Evolutionary conservation across 2,329 filamentous ascomycete genomes (phyloP), one percentile per base, ranked within the genome.

Genomic region (Colletotrichum sp.): DNA sequence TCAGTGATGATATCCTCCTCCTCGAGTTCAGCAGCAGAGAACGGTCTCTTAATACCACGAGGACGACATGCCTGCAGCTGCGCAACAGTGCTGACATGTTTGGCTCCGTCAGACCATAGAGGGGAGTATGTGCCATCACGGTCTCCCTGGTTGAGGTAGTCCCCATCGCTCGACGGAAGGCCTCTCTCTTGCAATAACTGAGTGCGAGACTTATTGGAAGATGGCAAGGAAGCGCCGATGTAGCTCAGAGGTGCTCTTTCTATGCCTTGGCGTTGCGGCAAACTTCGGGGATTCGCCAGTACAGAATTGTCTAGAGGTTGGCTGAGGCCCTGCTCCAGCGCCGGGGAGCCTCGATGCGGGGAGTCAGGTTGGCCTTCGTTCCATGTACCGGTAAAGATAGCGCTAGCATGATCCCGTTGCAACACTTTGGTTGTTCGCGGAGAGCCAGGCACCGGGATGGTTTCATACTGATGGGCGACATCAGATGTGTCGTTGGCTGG

Each of bases 1-100:
- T 99, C 97, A 4, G 94, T 97, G 79, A 99, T 90, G 30, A 85
- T 89, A 80, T 94, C 90, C 76, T 95, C 92, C 26, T 82, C 79
- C 24, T 81, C 78, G 3, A 67, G n/a, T 65, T 78, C 73, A 28
- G 73, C 69, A 28, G 77, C 73, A 43, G 70, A 77, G 73, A 79
- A 77, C 32, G 83, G 80, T 78, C 84, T 82, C 82, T 86, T 85
- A 83, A 81, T 75, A 76, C 83, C 82, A 69, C 81, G 82, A 79
- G 79, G 73, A 77, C 74, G 59, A 34, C 73, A 64, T 24, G 69
- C 78, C 36, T 73, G 75, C 18, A 67, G 43, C 28, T 77, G 63
- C n/a, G 68, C 69, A 66, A 74, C 61, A 3, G 65, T 76, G 36
- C 71, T 74, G 16, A 55, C 58, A n/a, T 68, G 56, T 32, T 68